A percentile compares a stretch with the other conserved stretches of the same genome.
Conservation (phyloP, 331 rosid genomes). For the Prunus yedoensis region DNA sequence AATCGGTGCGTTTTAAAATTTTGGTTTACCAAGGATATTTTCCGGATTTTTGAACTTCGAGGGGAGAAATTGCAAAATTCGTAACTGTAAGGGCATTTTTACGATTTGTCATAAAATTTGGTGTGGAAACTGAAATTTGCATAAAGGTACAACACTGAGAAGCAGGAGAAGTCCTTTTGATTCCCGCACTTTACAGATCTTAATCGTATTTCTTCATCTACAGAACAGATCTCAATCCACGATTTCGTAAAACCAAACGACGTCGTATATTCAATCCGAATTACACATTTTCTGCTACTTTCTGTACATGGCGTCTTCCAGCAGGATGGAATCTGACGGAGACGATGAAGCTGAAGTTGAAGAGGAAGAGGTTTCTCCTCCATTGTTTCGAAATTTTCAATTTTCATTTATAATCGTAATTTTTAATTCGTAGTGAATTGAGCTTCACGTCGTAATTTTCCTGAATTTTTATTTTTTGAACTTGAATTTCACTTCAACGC, state of each 20-base stretch:
- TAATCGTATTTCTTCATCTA: not conserved
- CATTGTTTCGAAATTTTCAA: not conserved
- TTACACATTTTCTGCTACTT: not conserved
- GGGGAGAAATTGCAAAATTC: not conserved
- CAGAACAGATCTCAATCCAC: slow-evolving; percentile 13
- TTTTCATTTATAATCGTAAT: not conserved
- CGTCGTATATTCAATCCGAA: not conserved
- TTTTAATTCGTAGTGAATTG: not conserved
- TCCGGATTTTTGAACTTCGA: too few relatives aligned
- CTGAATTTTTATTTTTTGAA: not conserved
- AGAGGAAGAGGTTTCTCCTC: slow-evolving; percentile 42
- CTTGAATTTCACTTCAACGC: not conserved
- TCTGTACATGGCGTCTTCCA: slow-evolving; percentile 55
- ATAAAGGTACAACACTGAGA: slow-evolving; percentile 3
- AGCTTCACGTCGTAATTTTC: not conserved
- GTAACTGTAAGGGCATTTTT: not conserved
- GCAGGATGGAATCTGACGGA: slow-evolving; percentile 37
- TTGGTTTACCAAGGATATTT: too few relatives aligned
- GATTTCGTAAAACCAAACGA: not conserved
- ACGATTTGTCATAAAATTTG: not conserved
- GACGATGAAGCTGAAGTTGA: slow-evolving; percentile 48
- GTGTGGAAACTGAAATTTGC: not conserved
- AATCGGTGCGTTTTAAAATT: too few relatives aligned
- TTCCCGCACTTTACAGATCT: slow-evolving; percentile 18
- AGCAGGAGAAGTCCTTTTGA: not conserved